Percentiles rank a stretch among this genome's conserved stretches.
These are phyloP conservation scores for Termitomyces sp. DNA, from an alignment of 768 basidiomycete genomes.

Conservation along the genomic window DNA sequence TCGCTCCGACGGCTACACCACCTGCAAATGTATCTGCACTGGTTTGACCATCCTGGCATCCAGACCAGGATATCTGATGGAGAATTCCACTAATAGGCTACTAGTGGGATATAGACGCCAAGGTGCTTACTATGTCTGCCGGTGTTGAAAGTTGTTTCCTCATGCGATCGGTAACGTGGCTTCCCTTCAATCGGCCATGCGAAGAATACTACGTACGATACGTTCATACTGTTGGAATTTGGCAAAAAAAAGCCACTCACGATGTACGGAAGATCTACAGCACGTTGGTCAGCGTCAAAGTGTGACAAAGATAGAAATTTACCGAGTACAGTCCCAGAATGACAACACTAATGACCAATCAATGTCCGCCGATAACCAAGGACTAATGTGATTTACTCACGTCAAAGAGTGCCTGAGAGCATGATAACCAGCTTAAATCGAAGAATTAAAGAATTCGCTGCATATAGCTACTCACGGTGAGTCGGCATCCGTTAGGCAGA, in stretches of 20 bases:
- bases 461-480: constrained; percentile 37
- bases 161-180: constrained; percentile 31
- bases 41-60: constrained; percentile 67
- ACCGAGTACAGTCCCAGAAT: constrained; percentile 55
- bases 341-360: constrained; percentile 38
- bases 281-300: not conserved
- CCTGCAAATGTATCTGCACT: constrained; percentile 68
- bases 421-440: not conserved
- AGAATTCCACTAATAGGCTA: not conserved
- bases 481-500: constrained; percentile 45
- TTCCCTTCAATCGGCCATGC: constrained; percentile 50
- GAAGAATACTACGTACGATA: constrained; percentile 48
- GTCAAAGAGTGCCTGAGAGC: constrained; percentile 49
- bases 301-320: constrained; percentile 10
- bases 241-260: constrained; percentile 24
- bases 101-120: constrained; percentile 4
- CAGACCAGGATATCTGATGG: constrained; percentile 67
- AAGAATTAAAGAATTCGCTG: not conserved
- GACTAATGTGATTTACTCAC: constrained; percentile 27
- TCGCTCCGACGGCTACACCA: constrained; percentile 71
- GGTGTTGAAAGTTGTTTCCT: constrained; percentile 46
- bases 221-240: not conserved
- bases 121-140: constrained; percentile 61
- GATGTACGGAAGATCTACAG: constrained; percentile 45
- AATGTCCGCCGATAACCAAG: not conserved